Conservation (phyloP, 2,329 filamentous ascomycete species). For the Colletotrichum sp. region DNA sequence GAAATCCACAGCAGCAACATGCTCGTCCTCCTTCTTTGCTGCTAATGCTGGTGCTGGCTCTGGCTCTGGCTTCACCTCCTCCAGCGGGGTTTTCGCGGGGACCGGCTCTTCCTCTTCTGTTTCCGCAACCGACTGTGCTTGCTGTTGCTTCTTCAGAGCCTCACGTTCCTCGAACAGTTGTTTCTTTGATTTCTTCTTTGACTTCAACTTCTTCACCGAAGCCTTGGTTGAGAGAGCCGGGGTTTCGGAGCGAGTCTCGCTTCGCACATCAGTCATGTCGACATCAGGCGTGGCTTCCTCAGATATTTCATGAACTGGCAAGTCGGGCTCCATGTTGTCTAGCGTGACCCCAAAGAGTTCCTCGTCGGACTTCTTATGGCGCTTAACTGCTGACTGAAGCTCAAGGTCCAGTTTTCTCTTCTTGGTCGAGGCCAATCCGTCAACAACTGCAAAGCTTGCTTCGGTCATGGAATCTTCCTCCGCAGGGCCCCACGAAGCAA, state of each 20-base stretch:
- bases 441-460: constrained; percentile 70
- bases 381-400: constrained; percentile 74
- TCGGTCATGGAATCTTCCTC: constrained; percentile 76
- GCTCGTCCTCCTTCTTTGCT: constrained; percentile 39
- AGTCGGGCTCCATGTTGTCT: constrained; percentile 55
- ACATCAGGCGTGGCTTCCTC: constrained; percentile 57
- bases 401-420: constrained; percentile 80
- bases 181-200: constrained; percentile 81
- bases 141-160: constrained; percentile 61
- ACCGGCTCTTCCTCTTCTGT: constrained; percentile 24
- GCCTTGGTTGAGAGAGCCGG: constrained; percentile 49
- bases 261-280: constrained; percentile 49
- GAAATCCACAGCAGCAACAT: constrained; percentile 39
- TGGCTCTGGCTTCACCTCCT: constrained; percentile 36
- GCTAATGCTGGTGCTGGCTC: neutral
- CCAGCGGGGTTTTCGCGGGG: constrained; percentile 32
- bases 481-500: constrained; percentile 49
- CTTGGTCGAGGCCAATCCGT: constrained; percentile 54
- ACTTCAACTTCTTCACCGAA: constrained; percentile 65
- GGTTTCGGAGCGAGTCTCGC: constrained; percentile 51
- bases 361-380: constrained; percentile 81
- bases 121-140: constrained; percentile 47
- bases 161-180: constrained; percentile 74
- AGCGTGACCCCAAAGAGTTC: constrained; percentile 74
- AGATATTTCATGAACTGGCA: constrained; percentile 50